A percentile compares a stretch with the other conserved stretches of the same genome.
Conservation (phyloP, 2,329 filamentous ascomycete species). For the Fusarium sp. region DNA sequence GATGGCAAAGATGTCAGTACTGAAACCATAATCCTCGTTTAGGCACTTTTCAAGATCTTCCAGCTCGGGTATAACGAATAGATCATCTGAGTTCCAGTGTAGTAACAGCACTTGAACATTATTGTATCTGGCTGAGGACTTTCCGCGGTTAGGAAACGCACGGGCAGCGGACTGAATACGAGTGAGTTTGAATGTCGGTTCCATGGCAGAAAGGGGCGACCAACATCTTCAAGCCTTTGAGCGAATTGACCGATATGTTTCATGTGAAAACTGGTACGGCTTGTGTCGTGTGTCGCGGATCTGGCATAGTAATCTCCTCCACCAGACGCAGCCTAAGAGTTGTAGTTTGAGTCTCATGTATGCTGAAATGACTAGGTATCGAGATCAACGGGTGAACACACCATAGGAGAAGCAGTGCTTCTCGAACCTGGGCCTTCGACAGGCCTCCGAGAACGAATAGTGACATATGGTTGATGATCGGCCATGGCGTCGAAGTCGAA, state of each 20-base stretch:
- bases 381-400: constrained; percentile 50
- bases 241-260: constrained; percentile 67
- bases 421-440: constrained; percentile 59
- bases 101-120: constrained; percentile 66
- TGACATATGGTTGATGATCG: constrained; percentile 62
- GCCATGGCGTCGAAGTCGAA: constrained; percentile 49
- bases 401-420: constrained; percentile 59
- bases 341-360: constrained; percentile 30
- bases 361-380: not conserved
- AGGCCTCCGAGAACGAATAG: constrained; percentile 62
- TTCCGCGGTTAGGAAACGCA: constrained; percentile 67
- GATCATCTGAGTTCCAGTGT: constrained; percentile 68
- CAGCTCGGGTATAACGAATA: constrained; percentile 68
- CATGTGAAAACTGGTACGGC: constrained; percentile 67
- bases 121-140: constrained; percentile 63
- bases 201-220: constrained; percentile 39
- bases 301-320: constrained; percentile 45
- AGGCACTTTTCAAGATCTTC: constrained; percentile 67
- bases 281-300: constrained; percentile 66
- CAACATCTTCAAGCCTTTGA: constrained; percentile 64
- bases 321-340: constrained; percentile 28
- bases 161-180: constrained; percentile 60
- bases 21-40: constrained; percentile 65
- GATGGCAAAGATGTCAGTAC: constrained; percentile 68
- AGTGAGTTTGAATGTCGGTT: constrained; percentile 9